These are phyloP conservation scores for Diaporthe sp. DNA, from an alignment of 2,329 filamentous ascomycete species.

Conservation along the genomic window DNA sequence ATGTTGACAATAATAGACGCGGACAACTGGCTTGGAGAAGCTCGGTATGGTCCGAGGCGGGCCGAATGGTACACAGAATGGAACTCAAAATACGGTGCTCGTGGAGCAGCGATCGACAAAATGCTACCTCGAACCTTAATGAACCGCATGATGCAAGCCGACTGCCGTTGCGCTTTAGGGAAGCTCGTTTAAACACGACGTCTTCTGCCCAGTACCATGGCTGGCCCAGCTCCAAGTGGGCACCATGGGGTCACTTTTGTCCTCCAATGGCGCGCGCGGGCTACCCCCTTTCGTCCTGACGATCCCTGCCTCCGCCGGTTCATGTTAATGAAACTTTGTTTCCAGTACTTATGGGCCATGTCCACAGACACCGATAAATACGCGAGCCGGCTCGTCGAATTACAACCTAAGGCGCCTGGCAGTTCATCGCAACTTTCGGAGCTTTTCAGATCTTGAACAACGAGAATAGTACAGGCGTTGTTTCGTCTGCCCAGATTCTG, in stretches of 20 bases:
- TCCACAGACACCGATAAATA: conserved; percentile 25
- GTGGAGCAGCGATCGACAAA: conserved; percentile 20
- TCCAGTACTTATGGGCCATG: conserved; percentile 18
- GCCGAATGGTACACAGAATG: conserved; percentile 1
- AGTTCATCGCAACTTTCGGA: conserved; percentile 5
- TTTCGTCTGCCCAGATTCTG: background rate
- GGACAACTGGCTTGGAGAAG: background rate
- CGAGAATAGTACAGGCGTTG: background rate
- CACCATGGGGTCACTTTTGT: conserved; percentile 23
- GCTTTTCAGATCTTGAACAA: background rate
- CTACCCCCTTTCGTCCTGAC: conserved; percentile 18
- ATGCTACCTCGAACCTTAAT: conserved; percentile 15
- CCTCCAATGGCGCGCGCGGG: conserved; percentile 23
- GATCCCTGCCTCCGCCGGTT: conserved; percentile 24
- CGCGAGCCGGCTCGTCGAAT: background rate
- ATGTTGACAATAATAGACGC: background rate
- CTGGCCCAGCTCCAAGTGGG: background rate
- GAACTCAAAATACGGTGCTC: conserved; percentile 5
- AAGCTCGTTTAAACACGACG: conserved; percentile 23
- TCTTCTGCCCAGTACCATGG: background rate
- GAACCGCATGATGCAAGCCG: conserved; percentile 18
- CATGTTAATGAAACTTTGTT: conserved; percentile 32
- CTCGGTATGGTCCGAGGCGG: conserved; percentile 29
- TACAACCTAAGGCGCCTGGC: background rate
- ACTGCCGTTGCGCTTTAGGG: conserved; percentile 10